A percentile compares a stretch with the other conserved stretches of the same genome.
phyloP scores from a whole-genome alignment of 805 yeast species.

The Hanseniaspora lachancei region DNA sequence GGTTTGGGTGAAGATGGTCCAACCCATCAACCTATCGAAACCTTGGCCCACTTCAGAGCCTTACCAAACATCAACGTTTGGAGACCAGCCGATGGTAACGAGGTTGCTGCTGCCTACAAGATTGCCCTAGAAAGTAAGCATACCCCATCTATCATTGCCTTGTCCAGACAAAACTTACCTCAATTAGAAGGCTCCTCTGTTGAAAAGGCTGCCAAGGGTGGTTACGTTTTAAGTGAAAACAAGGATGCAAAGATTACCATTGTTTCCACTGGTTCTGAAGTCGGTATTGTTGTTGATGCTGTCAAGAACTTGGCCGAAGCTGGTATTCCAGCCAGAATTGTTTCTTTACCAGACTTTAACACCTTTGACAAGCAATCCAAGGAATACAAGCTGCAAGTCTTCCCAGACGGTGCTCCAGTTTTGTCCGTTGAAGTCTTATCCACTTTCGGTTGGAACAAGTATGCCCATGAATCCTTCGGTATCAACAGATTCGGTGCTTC shows the following conservation, averaged over 20 bases:
- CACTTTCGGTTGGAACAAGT: slow-evolving; percentile 84
- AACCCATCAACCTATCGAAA: slow-evolving; percentile 86
- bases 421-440: slow-evolving; percentile 88
- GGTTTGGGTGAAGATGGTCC: slow-evolving; percentile 92
- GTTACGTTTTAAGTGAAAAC: slow-evolving; percentile 55
- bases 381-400: slow-evolving; percentile 70
- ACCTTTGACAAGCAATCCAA: slow-evolving; percentile 74
- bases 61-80: slow-evolving; percentile 69
- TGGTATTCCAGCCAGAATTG: slow-evolving; percentile 69
- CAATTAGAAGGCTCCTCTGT: slow-evolving; percentile 86
- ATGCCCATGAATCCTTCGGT: slow-evolving; percentile 94
- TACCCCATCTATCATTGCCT: slow-evolving; percentile 64
- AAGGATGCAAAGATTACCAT: slow-evolving; percentile 53
- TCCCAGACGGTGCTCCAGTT: slow-evolving; percentile 91
- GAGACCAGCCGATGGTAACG: slow-evolving; percentile 93
- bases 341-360: slow-evolving; percentile 84
- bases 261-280: slow-evolving; percentile 89
- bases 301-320: slow-evolving; percentile 53
- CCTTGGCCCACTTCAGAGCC: slow-evolving; percentile 77
- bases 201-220: slow-evolving; percentile 91
- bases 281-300: slow-evolving; percentile 67
- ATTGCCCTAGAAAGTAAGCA: slow-evolving; percentile 45
- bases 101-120: slow-evolving; percentile 69
- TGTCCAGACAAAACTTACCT: slow-evolving; percentile 79
- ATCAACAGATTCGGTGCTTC: slow-evolving; percentile 93